Evolutionary conservation across 2,329 filamentous ascomycete species (phyloP).

Genomic region (Talaromyces sp.): DNA sequence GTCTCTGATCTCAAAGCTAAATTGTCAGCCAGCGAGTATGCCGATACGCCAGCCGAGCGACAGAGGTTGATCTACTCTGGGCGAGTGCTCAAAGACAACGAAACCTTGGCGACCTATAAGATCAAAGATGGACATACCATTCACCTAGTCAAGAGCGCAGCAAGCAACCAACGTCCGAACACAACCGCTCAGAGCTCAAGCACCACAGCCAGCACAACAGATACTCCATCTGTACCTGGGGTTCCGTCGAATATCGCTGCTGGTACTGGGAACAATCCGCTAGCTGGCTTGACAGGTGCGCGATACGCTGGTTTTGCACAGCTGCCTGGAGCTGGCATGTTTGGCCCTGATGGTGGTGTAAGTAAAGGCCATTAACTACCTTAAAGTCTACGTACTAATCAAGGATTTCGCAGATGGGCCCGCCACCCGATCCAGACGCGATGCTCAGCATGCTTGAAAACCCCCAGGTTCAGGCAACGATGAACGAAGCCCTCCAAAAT

Average conservation of each 20-base stretch:
- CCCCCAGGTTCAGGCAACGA: constrained; percentile 75
- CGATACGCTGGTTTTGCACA: constrained; percentile 89
- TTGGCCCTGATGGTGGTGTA: constrained; percentile 91
- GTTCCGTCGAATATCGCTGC: constrained; percentile 46
- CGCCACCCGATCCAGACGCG: constrained; percentile 73
- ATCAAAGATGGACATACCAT: constrained; percentile 95
- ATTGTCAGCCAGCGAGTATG: constrained; percentile 73
- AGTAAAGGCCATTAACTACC: constrained; percentile 35
- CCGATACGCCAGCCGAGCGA: constrained; percentile 78
- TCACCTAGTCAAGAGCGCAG: constrained; percentile 93
- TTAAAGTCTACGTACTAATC: neutral
- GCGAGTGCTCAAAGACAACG: constrained; percentile 90
- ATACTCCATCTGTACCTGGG: constrained; percentile 28
- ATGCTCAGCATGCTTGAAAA: constrained; percentile 83
- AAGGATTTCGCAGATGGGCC: constrained; percentile 66
- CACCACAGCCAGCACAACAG: constrained; percentile 25
- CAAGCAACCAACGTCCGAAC: constrained; percentile 68
- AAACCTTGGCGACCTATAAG: constrained; percentile 80
- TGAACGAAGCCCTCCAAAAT: constrained; percentile 95
- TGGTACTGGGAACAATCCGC: constrained; percentile 70
- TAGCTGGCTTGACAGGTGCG: constrained; percentile 86
- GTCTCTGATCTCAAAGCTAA: constrained; percentile 86
- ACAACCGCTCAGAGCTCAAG: constrained; percentile 45
- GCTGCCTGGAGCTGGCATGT: constrained; percentile 79
- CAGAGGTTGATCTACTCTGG: constrained; percentile 97